Evolutionary conservation across 2,329 filamentous ascomycete species (phyloP).

Genomic region (Nemania diffusa): DNA sequence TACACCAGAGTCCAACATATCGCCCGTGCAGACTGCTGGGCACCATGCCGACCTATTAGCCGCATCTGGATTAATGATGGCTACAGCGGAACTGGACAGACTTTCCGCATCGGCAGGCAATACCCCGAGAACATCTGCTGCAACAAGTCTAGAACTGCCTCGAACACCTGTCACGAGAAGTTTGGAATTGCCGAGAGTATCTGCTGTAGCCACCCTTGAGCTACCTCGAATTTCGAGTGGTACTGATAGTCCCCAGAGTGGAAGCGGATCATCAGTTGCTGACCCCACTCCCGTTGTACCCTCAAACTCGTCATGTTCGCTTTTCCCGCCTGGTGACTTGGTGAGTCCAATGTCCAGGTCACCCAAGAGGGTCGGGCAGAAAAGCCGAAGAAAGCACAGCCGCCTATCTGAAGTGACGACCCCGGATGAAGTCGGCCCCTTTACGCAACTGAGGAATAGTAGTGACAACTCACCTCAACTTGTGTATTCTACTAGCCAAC

Average conservation of each 20-base stretch:
- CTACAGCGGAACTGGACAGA: conserved; percentile 45
- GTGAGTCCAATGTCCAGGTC: conserved; percentile 29
- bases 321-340: conserved; percentile 20
- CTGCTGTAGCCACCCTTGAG: not conserved
- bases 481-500: conserved; percentile 27
- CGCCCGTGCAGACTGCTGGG: conserved; percentile 20
- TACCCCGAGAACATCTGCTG: conserved; percentile 11
- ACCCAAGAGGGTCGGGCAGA: conserved; percentile 36
- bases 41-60: conserved; percentile 40
- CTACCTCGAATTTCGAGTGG: conserved; percentile 26
- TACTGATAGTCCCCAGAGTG: conserved; percentile 25
- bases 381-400: conserved; percentile 42
- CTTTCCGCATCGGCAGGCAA: conserved; percentile 35
- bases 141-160: conserved; percentile 13
- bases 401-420: conserved; percentile 48
- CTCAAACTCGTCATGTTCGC: conserved; percentile 33
- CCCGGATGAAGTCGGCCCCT: conserved; percentile 39
- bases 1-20: conserved; percentile 43
- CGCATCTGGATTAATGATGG: conserved; percentile 43
- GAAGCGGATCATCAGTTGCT: conserved; percentile 25
- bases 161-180: not conserved
- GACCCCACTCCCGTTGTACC: conserved; percentile 24
- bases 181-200: conserved; percentile 8
- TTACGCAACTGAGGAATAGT: conserved; percentile 19
- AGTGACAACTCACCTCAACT: not conserved